These are phyloP conservation scores for Ceratocystiopsis minuta DNA, from an alignment of 2,329 filamentous ascomycete species.

Conservation along the genomic window DNA sequence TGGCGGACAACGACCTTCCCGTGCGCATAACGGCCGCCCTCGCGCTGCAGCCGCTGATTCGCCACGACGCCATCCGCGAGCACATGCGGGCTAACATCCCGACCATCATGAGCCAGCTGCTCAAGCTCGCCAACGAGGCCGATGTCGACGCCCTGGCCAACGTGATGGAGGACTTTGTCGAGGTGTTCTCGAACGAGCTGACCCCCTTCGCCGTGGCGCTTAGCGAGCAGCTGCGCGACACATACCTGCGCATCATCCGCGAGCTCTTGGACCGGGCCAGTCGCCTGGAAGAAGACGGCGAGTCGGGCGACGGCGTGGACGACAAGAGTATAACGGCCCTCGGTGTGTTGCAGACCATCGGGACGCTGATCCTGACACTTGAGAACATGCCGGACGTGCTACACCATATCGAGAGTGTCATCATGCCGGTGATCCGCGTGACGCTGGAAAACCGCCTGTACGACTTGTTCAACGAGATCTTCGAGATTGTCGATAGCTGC, in stretches of 20 bases:
- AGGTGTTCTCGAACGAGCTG: slow-evolving; percentile 91
- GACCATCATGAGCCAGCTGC: slow-evolving; percentile 96
- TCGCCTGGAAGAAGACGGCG: slow-evolving; percentile 57
- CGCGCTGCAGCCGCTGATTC: slow-evolving; percentile 84
- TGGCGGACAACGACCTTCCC: slow-evolving; percentile 84
- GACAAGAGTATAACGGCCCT: slow-evolving; percentile 97
- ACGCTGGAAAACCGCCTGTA: slow-evolving; percentile 97
- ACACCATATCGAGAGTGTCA: slow-evolving; percentile 78
- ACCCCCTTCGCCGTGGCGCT: slow-evolving; percentile 93
- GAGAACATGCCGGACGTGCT: slow-evolving; percentile 95
- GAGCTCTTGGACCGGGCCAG: slow-evolving; percentile 81
- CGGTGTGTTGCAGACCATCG: slow-evolving; percentile 92
- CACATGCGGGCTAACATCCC: slow-evolving; percentile 98
- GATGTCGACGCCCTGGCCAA: slow-evolving; percentile 95
- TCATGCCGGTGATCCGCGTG: slow-evolving; percentile 93
- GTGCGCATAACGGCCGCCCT: slow-evolving; percentile 89
- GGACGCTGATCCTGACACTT: slow-evolving; percentile 85
- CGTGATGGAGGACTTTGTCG: slow-evolving; percentile 99
- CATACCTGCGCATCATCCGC: slow-evolving; percentile 81
- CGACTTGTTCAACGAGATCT: slow-evolving; percentile 93
- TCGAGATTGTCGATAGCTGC: slow-evolving; percentile 98
- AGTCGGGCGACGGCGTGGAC: slow-evolving; percentile 80
- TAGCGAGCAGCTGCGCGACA: slow-evolving; percentile 89
- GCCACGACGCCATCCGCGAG: slow-evolving; percentile 81
- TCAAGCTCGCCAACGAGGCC: slow-evolving; percentile 94